These are phyloP conservation scores for Cryomyces antarcticus DNA, from an alignment of 495 filamentous ascomycete genomes.

Conservation along the genomic window DNA sequence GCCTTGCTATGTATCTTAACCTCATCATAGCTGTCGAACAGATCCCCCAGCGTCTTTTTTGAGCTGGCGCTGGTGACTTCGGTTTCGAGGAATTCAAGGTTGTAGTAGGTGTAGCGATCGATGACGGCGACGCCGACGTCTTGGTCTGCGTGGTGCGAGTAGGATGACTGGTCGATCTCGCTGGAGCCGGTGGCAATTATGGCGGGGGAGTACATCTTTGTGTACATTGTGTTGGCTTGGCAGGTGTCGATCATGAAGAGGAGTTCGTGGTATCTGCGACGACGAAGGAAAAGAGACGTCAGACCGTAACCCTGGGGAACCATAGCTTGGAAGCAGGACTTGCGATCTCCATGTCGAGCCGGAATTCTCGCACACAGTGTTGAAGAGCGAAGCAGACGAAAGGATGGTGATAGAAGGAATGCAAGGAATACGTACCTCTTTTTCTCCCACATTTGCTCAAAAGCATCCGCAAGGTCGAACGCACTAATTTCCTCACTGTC, in stretches of 20 bases:
- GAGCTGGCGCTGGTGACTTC: conserved; percentile 63
- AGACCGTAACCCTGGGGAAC: too few species aligned
- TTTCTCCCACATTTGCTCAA: conserved; percentile 99
- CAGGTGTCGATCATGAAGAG: conserved; percentile 99
- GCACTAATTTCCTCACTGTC: conserved; percentile 93
- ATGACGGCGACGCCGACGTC: conserved; percentile 97
- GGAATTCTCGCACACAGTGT: neutral
- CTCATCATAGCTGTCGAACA: conserved; percentile 91
- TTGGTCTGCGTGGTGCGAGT: conserved; percentile 93
- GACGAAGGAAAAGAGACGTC: too few species aligned
- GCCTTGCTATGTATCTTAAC: conserved; percentile 84
- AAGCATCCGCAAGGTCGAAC: conserved; percentile 90
- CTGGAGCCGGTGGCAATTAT: conserved; percentile 91
- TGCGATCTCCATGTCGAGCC: too few species aligned
- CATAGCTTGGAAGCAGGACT: too few species aligned
- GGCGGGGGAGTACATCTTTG: conserved; percentile 88
- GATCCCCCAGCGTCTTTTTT: conserved; percentile 73
- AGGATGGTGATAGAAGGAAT: neutral
- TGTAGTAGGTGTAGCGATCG: conserved; percentile 96
- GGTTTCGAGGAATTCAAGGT: conserved; percentile 87
- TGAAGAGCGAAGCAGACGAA: neutral
- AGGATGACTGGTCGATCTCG: conserved; percentile 82
- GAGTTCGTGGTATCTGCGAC: conserved; percentile 60
- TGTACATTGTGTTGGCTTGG: conserved; percentile 98
- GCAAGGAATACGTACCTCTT: conserved; percentile 37